Evolutionary conservation across 352 stramenopile species (phyloP).

Genomic region (Pythium pyrilobum): DNA sequence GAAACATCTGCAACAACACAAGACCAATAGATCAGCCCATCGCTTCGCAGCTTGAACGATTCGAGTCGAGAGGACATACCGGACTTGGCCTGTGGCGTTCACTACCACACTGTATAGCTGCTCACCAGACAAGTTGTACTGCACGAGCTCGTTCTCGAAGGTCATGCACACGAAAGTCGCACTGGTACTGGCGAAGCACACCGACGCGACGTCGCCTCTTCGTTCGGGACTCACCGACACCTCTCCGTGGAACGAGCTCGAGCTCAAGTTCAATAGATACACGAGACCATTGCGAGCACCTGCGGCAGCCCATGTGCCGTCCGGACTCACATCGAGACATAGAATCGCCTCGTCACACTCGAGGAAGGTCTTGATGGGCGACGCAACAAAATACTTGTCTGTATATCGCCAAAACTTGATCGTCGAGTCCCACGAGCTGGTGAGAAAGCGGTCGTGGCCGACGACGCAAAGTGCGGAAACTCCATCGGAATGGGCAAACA

Average conservation of each 20-base stretch:
- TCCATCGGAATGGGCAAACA: slow-evolving; percentile 58
- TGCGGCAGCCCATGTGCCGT: slow-evolving; percentile 41
- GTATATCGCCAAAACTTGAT: slow-evolving; percentile 77
- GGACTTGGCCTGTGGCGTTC: slow-evolving; percentile 41
- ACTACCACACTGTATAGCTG: slow-evolving; percentile 48
- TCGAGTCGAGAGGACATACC: slow-evolving; percentile 13
- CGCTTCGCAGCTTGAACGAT: background rate
- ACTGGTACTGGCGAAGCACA: slow-evolving; percentile 47
- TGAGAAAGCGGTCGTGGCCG: slow-evolving; percentile 43
- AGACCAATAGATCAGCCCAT: background rate
- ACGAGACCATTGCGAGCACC: slow-evolving; percentile 51
- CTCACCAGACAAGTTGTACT: slow-evolving; percentile 47
- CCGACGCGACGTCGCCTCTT: slow-evolving; percentile 38
- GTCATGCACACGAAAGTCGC: slow-evolving; percentile 63
- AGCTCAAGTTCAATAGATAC: slow-evolving; percentile 45
- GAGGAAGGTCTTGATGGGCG: slow-evolving; percentile 46
- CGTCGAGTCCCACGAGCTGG: slow-evolving; percentile 73
- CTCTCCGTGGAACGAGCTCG: slow-evolving; percentile 21
- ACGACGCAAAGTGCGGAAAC: slow-evolving; percentile 67
- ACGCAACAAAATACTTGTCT: slow-evolving; percentile 37
- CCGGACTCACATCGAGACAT: slow-evolving; percentile 58
- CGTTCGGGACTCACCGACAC: slow-evolving; percentile 30
- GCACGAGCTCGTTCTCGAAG: slow-evolving; percentile 58
- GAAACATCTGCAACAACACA: slow-evolving; percentile 35
- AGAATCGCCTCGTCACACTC: slow-evolving; percentile 62